A percentile compares a stretch with the other conserved stretches of the same genome.
Evolutionary conservation across 2,329 filamentous ascomycete species (phyloP).

Genomic region (Sordariomycetes sp.): DNA sequence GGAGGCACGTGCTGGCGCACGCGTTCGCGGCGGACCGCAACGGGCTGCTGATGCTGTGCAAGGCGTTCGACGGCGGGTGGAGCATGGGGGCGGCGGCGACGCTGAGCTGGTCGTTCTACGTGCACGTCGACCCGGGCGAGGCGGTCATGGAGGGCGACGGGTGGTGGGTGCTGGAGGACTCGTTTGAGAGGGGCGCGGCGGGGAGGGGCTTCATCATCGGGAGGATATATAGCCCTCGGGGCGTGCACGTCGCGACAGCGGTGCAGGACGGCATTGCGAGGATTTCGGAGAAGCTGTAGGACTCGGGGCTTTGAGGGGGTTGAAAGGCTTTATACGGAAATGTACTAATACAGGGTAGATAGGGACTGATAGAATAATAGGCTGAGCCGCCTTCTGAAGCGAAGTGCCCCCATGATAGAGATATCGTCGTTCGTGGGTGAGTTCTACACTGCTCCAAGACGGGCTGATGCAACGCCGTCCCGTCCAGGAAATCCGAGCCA

Average conservation of each 20-base stretch:
- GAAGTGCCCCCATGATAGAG: too few species aligned
- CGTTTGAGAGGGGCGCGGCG: constrained; percentile 33
- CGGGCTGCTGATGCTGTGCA: constrained; percentile 37
- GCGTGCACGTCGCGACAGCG: constrained; percentile 41
- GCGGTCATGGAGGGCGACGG: constrained; percentile 31
- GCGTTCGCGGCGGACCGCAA: constrained; percentile 44
- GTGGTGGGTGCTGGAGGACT: constrained; percentile 45
- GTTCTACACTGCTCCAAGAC: too few species aligned
- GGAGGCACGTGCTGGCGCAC: constrained; percentile 36
- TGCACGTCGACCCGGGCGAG: constrained; percentile 37
- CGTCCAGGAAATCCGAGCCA: too few species aligned
- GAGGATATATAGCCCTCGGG: constrained; percentile 42
- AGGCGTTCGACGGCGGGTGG: constrained; percentile 35
- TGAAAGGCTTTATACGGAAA: not conserved
- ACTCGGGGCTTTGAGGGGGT: too few species aligned
- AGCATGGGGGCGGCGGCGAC: constrained; percentile 29
- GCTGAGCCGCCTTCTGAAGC: too few species aligned
- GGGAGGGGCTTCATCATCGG: constrained; percentile 35
- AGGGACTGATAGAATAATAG: not conserved
- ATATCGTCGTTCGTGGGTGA: too few species aligned
- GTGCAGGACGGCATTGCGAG: constrained; percentile 39
- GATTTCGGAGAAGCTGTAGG: not conserved
- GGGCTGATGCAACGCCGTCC: too few species aligned
- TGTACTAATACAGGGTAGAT: not conserved
- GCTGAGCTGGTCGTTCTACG: constrained; percentile 39